phyloP scores from a whole-genome alignment of 805 yeast species.

The Barnettozyma californica region DNA sequence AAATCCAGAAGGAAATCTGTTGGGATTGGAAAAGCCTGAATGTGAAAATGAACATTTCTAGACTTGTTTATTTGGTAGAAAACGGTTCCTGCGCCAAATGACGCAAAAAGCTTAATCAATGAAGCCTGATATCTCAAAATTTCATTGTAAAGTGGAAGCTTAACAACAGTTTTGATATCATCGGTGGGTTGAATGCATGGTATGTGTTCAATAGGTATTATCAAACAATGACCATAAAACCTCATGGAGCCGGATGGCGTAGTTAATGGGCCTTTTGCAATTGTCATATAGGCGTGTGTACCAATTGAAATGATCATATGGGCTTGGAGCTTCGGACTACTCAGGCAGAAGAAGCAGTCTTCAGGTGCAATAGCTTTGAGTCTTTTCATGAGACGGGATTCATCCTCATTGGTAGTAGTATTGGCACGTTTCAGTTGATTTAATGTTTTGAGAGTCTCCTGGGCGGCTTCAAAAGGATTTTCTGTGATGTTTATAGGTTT shows the following conservation, averaged over 20 bases:
- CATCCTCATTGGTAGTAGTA: constrained; percentile 8
- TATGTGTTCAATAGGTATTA: constrained; percentile 73
- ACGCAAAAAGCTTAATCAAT: constrained; percentile 40
- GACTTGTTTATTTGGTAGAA: constrained; percentile 66
- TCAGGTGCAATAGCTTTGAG: constrained; percentile 44
- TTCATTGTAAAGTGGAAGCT: constrained; percentile 39
- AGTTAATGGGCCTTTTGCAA: constrained; percentile 83
- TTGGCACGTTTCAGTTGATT: constrained; percentile 10
- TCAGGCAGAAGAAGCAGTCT: constrained; percentile 76
- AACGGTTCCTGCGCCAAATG: constrained; percentile 45
- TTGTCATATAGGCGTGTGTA: constrained; percentile 56
- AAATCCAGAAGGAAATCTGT: constrained; percentile 39
- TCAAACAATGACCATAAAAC: constrained; percentile 77
- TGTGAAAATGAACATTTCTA: constrained; percentile 67
- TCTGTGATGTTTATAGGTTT: constrained; percentile 24
- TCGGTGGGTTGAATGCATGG: constrained; percentile 35
- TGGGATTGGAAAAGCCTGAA: constrained; percentile 72
- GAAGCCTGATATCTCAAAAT: constrained; percentile 40
- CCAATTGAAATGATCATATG: constrained; percentile 82
- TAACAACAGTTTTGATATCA: constrained; percentile 18
- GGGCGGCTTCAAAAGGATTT: constrained; percentile 28
- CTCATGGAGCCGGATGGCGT: constrained; percentile 41
- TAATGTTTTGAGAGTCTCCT: constrained; percentile 1
- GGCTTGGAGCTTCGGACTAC: constrained; percentile 70
- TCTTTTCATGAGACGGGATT: constrained; percentile 5